Conservation (phyloP, 2,329 filamentous ascomycete genomes). For the Penicillium sp. region DNA sequence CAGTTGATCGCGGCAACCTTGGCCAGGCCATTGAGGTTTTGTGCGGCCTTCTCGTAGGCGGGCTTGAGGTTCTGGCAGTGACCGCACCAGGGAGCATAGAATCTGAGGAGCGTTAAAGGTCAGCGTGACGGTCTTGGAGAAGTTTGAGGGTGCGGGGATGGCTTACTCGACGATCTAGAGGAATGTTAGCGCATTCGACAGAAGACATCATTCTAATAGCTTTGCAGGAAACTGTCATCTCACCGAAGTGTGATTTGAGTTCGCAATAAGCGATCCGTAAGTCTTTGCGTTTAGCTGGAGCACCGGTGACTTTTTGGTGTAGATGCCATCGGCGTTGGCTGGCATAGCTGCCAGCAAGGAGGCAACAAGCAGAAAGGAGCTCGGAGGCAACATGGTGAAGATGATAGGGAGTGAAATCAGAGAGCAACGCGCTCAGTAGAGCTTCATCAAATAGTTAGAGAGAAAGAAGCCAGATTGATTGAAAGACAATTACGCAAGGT, state of each 20-base stretch:
- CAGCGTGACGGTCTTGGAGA: conserved; percentile 5
- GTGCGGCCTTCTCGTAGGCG: conserved; percentile 90
- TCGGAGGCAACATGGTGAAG: conserved; percentile 33
- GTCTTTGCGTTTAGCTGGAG: conserved; percentile 76
- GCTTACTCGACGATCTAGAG: conserved; percentile 55
- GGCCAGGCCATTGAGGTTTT: conserved; percentile 83
- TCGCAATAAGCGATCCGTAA: conserved; percentile 79
- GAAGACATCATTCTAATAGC: neutral
- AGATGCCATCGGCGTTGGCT: conserved; percentile 69
- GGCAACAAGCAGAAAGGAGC: conserved; percentile 54
- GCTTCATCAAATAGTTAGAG: neutral
- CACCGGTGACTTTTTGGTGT: conserved; percentile 83
- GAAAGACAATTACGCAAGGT: conserved; percentile 33
- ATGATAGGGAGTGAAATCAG: neutral
- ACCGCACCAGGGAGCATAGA: conserved; percentile 97
- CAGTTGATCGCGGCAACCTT: conserved; percentile 95
- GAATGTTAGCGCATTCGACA: conserved; percentile 1
- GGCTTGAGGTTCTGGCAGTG: conserved; percentile 96
- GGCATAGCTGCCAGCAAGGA: conserved; percentile 67
- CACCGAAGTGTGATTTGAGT: conserved; percentile 91
- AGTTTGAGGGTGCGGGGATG: conserved; percentile 9
- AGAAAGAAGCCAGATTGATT: neutral
- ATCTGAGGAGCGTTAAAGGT: conserved; percentile 57
- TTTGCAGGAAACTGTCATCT: conserved; percentile 30
- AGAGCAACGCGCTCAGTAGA: neutral